A percentile compares a stretch with the other conserved stretches of the same genome.
These are phyloP conservation scores for Calonectria pseudoreteaudii DNA, from an alignment of 2,329 filamentous ascomycete species.

Conservation along the genomic window DNA sequence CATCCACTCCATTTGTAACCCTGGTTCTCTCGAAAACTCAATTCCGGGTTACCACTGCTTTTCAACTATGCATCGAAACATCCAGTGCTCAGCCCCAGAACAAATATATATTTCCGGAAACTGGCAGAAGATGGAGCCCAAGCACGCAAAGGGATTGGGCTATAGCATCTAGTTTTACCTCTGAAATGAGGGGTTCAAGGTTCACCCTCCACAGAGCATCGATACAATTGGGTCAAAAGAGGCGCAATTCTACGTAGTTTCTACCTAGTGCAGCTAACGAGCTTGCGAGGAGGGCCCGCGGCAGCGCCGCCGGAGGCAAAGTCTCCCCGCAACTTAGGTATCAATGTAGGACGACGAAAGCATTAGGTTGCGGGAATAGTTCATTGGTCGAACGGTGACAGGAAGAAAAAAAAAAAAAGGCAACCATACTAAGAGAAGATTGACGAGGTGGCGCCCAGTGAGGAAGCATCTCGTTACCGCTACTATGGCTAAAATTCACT, in stretches of 20 bases:
- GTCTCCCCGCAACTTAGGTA: not conserved
- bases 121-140: too few relatives aligned
- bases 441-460: not conserved
- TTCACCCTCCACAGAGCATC: too few relatives aligned
- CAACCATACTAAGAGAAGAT: not conserved
- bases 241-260: too few relatives aligned
- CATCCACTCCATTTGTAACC: too few relatives aligned
- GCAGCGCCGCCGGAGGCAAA: not conserved
- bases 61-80: too few relatives aligned
- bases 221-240: too few relatives aligned
- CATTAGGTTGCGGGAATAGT: not conserved
- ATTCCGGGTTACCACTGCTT: too few relatives aligned
- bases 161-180: not conserved
- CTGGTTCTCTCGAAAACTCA: too few relatives aligned
- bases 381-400: not conserved
- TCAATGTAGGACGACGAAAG: not conserved
- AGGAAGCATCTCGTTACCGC: not conserved
- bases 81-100: too few relatives aligned
- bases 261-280: too few relatives aligned
- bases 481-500: not conserved
- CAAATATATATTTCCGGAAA: too few relatives aligned
- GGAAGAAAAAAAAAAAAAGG: not conserved
- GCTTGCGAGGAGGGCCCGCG: not conserved
- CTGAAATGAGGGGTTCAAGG: not conserved
- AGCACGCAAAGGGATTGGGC: not conserved